Evolutionary conservation across 2,329 filamentous ascomycete genomes (phyloP), one percentile per base, ranked within the genome.

Genomic region (Botrytis hyacinthi): DNA sequence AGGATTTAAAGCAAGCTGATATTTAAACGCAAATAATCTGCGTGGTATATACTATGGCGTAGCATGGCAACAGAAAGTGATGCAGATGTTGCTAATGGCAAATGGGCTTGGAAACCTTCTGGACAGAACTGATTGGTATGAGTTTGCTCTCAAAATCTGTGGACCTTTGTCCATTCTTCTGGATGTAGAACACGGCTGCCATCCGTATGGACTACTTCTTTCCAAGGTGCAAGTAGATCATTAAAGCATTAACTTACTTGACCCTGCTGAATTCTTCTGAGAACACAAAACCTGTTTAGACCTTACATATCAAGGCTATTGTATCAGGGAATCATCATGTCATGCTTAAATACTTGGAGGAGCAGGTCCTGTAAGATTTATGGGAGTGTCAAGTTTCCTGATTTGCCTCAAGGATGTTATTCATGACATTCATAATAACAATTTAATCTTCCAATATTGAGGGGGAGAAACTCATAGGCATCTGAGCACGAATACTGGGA

Each of bases 121-220:
- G 4, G 26, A n/a, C 26, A n/a, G 12, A 51, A 51, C 48, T 14
- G 48, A 51, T 51, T 16, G 48, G 48, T 51, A n/a, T 51, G 10
- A 51, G 26, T n/a, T n/a, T 14, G 48, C 10, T 51, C 26, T 51
- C 48, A 51, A 0, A 51, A n/a, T 51, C 4, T 14, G 1, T 7
- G 1, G 4, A 51, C 14, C 10, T 51, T n/a, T 51, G 10, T 14
- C 12, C 26, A 14, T n/a, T n/a, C 10, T n/a, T n/a, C 10, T 5
- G 4, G 10, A 51, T n/a, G 48, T n/a, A 12, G 2, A 14, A 14
- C 6, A 51, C 0, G 10, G 48, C 26, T 51, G 1, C 48, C 26
- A 51, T 6, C 1, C 26, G 14, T 9, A n/a, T 14, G 26, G 10
- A 0, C 5, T 3, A n/a, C 9, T n/a, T 14, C 4, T 4, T 51